Evolutionary conservation across 2,329 filamentous ascomycete species (phyloP), one percentile per base, ranked within the genome.

Genomic region (Ophiostoma novo-ulmi): DNA sequence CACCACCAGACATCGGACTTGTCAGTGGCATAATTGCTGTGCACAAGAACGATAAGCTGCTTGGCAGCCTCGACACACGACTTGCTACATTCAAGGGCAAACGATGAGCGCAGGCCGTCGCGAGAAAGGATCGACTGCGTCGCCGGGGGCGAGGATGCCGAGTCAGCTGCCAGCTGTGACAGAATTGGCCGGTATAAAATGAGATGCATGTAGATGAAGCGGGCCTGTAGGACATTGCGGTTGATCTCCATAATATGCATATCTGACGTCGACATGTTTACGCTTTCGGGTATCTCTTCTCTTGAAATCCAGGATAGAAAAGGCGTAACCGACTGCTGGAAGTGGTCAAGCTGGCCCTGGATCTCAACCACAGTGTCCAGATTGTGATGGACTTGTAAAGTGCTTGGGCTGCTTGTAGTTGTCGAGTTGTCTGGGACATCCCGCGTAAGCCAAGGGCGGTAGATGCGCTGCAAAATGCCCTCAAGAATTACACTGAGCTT

Each of bases 1-100:
- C 71, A 73, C 71, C 71, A 73, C 71, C 71, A 73, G 20, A 69
- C 69, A 26, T 69, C 70, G 1, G 70, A 67, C 36, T 61, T 61
- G 26, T 71, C 68, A 3, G 68, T 70, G 11, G 55, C 36, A 38
- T 73, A 73, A 38, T 58, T 70, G 4, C 39, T 35, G 66, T 73
- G 68, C 6, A 73, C 68, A 13, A 71, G 35, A 14, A 36, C 41
- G 10, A 73, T 70, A 17, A 73, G 61, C 14, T 68, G 70, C 22
- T 26, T 63, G 36, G 71, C 70, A 4, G 71, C 71, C 26, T 71
- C 70, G 5, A 73, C 63, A 41, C 71, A 73, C 10, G 71, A 71
- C 31, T 61, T 63, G 20, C 68, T 70, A 8, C 70, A 71, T 31
- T 73, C 71, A 6, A 73, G 63, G 14, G 70, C 71, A 70, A 73